Evolutionary conservation across 129 eudicot species (phyloP).

Genomic region (Cynara cardunculus): DNA sequence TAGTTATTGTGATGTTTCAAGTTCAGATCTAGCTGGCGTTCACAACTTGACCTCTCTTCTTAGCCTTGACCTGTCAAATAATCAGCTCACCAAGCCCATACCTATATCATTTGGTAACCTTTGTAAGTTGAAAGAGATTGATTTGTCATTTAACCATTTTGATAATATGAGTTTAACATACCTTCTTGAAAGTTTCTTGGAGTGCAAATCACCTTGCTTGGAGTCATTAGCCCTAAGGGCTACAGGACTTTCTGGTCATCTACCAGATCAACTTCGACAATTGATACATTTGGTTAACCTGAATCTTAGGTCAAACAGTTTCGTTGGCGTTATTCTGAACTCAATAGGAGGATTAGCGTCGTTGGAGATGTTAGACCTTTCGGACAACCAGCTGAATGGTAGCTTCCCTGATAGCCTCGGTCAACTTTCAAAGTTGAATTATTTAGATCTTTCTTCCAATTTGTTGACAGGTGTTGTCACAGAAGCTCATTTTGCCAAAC

Average conservation of each 20-base stretch:
- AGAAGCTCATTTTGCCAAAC: neutral
- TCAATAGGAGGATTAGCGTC: conserved; percentile 14
- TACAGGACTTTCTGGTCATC: conserved; percentile 4
- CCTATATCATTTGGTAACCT: neutral
- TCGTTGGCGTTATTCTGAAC: neutral
- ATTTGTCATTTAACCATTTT: neutral
- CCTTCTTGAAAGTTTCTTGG: neutral
- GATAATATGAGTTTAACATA: neutral
- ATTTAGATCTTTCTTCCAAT: neutral
- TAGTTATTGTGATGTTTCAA: neutral
- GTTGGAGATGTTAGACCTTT: conserved; percentile 3
- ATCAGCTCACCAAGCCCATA: neutral
- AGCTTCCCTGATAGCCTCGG: neutral
- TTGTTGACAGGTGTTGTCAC: conserved; percentile 24
- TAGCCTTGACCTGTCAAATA: neutral
- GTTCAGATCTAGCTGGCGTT: neutral
- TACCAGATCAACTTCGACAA: neutral
- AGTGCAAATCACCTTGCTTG: conserved; percentile 18
- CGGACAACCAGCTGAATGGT: neutral
- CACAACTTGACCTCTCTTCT: conserved; percentile 3
- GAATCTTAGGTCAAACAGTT: neutral
- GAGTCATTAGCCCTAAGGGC: neutral
- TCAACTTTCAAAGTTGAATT: neutral
- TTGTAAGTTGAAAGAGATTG: conserved; percentile 10
- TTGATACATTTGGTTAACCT: neutral